Base-by-base conservation (phyloP, 257 asterid species). In the Lantana camara region DNA sequence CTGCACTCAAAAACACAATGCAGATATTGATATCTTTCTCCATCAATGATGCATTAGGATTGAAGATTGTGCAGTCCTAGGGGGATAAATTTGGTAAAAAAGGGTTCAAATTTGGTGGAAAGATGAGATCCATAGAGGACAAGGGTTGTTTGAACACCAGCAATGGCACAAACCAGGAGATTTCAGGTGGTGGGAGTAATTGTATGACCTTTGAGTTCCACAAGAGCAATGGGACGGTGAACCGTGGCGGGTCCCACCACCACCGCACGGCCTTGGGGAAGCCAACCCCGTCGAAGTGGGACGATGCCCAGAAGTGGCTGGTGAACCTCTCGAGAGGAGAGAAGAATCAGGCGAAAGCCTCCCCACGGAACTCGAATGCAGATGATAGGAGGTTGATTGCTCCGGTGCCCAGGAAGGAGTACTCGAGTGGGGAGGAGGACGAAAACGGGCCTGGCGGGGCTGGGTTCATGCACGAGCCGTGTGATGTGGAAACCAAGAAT, bases 201-300 rank as follows among this genome's bases (percentile, higher is more conserved):
- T 69, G 60, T 13, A 60, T 63, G 60, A 83, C 57, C 53, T 87
- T 83, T 35, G 97, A 90, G 83, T 90, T 88, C 48, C 93, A 83
- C 53, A 83, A 85, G 70, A 75, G 66, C 30, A 76, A 56, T 19
- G 82, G 83, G 1, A 27, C 32, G 4, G 27, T 51, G 32, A 83
- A 61, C 64, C 89, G 91, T 3, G 44, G 78, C 11, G 52, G 85
- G 3, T 70, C 89, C 49, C 91, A 83, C 19, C 89, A 81, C 32
- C 89, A 81, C 32, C 80, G 86, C 9, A 84, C 83, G 3, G 75
- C 91, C 1, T 57, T 84, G 9, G 97, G 96, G 19, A 90, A 90
- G 21, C 95, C 95, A 3, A 80, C 99, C 3, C 99, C 99, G 0
- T 84, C 97, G 12, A 93, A 93, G 61, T 93, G 99, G 99, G 99